These are phyloP conservation scores for Colletotrichum sp. DNA, from an alignment of 2,329 filamentous ascomycete species.

Conservation along the genomic window DNA sequence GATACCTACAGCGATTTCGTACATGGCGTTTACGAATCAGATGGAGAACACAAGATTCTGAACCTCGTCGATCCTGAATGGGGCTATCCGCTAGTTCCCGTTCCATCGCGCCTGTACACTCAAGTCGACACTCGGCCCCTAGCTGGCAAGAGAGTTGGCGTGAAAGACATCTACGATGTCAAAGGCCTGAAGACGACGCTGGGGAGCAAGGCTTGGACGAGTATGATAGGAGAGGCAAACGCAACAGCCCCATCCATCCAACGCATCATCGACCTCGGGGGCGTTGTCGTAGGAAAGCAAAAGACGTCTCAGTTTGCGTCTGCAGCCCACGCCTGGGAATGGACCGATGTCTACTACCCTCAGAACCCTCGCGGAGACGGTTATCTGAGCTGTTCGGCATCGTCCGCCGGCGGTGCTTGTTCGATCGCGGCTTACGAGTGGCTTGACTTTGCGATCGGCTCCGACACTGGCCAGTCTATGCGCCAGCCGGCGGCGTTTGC, in stretches of 20 bases:
- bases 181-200: neutral
- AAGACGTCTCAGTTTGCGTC: neutral
- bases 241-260: neutral
- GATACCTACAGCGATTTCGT: neutral
- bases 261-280: neutral
- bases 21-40: neutral
- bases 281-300: neutral
- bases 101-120: neutral
- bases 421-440: neutral
- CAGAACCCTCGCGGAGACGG: neutral
- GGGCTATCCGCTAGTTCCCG: accelerated
- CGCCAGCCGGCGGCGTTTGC: neutral
- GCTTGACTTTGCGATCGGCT: neutral
- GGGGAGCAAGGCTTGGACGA: neutral
- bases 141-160: neutral
- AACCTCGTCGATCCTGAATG: neutral
- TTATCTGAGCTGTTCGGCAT: neutral
- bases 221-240: neutral
- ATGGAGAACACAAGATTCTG: neutral
- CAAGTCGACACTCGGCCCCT: neutral
- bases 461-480: neutral
- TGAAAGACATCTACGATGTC: neutral
- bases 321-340: neutral
- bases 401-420: neutral
- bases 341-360: neutral